These are phyloP conservation scores for Neolentinus lepideus DNA, from an alignment of 1,284 basidiomycete species.

Conservation along the genomic window DNA sequence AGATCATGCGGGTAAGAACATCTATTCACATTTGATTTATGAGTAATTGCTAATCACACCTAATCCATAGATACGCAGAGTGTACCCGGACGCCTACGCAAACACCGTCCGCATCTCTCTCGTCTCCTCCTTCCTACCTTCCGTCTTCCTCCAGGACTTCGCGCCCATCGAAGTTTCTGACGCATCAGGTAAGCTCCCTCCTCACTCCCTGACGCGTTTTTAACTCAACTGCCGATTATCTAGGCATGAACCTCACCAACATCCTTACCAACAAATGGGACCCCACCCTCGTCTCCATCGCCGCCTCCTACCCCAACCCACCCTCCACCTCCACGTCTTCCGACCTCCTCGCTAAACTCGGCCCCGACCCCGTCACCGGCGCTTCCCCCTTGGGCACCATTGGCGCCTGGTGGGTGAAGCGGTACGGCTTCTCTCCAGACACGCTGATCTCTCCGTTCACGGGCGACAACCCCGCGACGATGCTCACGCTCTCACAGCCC, in stretches of 20 bases:
- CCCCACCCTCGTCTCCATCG: constrained; percentile 40
- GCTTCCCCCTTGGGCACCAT: constrained; percentile 62
- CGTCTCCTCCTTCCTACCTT: constrained; percentile 80
- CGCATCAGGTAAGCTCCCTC: constrained; percentile 35
- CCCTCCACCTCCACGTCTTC: constrained; percentile 48
- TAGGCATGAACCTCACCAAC: constrained; percentile 88
- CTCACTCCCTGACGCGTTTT: neutral
- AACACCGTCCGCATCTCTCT: constrained; percentile 70
- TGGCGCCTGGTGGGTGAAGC: constrained; percentile 63
- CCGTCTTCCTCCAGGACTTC: constrained; percentile 63
- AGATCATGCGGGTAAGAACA: constrained; percentile 65
- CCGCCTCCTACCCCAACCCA: neutral
- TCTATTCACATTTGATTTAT: neutral
- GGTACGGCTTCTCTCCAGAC: constrained; percentile 73
- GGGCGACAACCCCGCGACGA: constrained; percentile 88
- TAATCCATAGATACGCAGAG: constrained; percentile 52
- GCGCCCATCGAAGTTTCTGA: constrained; percentile 76
- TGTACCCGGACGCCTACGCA: constrained; percentile 55
- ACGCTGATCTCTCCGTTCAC: constrained; percentile 84
- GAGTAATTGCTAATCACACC: constrained; percentile 8
- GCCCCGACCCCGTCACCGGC: constrained; percentile 73
- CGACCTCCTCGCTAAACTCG: constrained; percentile 67
- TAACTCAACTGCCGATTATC: neutral
- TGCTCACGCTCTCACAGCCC: constrained; percentile 73
- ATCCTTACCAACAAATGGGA: constrained; percentile 67